Percentiles rank a stretch among this genome's conserved stretches.
These are phyloP conservation scores for Fusarium sp. DNA, from an alignment of 2,329 filamentous ascomycete genomes.

Conservation along the genomic window DNA sequence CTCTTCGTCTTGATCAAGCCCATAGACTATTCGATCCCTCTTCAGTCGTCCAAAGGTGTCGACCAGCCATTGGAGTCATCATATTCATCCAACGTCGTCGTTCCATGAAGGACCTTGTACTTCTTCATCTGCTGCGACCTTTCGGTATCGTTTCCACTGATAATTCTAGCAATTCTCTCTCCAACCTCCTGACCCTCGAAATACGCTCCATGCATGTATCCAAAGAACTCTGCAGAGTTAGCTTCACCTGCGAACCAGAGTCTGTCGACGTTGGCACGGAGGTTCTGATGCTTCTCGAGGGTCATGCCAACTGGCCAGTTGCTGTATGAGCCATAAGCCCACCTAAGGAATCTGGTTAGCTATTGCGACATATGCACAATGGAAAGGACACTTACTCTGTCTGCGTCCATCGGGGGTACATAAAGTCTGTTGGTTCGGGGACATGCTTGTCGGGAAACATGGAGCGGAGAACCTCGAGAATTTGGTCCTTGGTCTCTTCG, in stretches of 20 bases:
- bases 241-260: conserved; percentile 76
- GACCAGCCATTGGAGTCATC: conserved; percentile 33
- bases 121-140: conserved; percentile 25
- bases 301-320: conserved; percentile 76
- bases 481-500: conserved; percentile 65
- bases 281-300: conserved; percentile 74
- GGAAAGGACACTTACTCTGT: conserved; percentile 35
- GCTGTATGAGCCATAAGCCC: conserved; percentile 71
- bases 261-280: conserved; percentile 71
- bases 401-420: conserved; percentile 60
- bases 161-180: conserved; percentile 51
- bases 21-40: not conserved
- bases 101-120: conserved; percentile 29
- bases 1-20: rapidly evolving
- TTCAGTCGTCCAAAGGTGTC: not conserved
- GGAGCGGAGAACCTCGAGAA: conserved; percentile 66
- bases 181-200: conserved; percentile 66
- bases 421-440: conserved; percentile 70
- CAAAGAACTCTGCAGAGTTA: conserved; percentile 72
- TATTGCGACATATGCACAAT: not conserved
- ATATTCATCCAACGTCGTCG: conserved; percentile 27
- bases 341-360: conserved; percentile 38
- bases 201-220: conserved; percentile 73
- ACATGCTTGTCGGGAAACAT: conserved; percentile 72
- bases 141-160: conserved; percentile 14